phyloP scores from a whole-genome alignment of 1,139 yeast genomes.

The Ogataea hybrid region DNA sequence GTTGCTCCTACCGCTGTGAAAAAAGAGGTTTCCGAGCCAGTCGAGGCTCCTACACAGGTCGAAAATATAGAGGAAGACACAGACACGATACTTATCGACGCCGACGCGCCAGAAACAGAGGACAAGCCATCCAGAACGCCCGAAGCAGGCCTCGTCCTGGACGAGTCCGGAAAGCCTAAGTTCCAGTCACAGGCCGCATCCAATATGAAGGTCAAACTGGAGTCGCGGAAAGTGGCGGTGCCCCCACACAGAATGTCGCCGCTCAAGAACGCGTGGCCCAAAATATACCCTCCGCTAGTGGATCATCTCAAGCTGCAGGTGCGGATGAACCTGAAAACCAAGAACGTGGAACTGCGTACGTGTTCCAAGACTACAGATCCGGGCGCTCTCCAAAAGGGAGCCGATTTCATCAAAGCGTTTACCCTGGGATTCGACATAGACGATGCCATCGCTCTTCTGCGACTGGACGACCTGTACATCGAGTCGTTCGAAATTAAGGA shows the following conservation, averaged over 20 bases:
- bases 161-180: slow-evolving; percentile 87
- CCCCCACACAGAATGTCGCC: slow-evolving; percentile 98
- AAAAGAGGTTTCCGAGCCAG: slow-evolving; percentile 19
- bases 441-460: slow-evolving; percentile 90
- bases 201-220: slow-evolving; percentile 70
- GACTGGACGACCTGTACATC: slow-evolving; percentile 93
- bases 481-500: slow-evolving; percentile 97
- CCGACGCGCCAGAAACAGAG: slow-evolving; percentile 32
- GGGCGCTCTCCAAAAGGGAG: slow-evolving; percentile 96
- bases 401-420: slow-evolving; percentile 93
- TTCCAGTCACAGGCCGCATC: slow-evolving; percentile 72
- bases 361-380: slow-evolving; percentile 81
- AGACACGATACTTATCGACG: slow-evolving; percentile 73
- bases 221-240: slow-evolving; percentile 83
- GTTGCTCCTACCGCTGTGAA: slow-evolving; percentile 43
- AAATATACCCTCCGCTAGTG: slow-evolving; percentile 92
- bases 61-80: slow-evolving; percentile 11
- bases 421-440: slow-evolving; percentile 95
- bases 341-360: slow-evolving; percentile 84
- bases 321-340: slow-evolving; percentile 86
- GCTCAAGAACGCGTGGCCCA: slow-evolving; percentile 83
- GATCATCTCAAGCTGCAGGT: slow-evolving; percentile 94
- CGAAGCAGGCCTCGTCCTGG: slow-evolving; percentile 57
- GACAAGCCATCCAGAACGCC: slow-evolving; percentile 30
- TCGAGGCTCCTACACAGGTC: not conserved